Conservation (phyloP, 208 protist genomes). For the Balamuthia mandrillaris region DNA sequence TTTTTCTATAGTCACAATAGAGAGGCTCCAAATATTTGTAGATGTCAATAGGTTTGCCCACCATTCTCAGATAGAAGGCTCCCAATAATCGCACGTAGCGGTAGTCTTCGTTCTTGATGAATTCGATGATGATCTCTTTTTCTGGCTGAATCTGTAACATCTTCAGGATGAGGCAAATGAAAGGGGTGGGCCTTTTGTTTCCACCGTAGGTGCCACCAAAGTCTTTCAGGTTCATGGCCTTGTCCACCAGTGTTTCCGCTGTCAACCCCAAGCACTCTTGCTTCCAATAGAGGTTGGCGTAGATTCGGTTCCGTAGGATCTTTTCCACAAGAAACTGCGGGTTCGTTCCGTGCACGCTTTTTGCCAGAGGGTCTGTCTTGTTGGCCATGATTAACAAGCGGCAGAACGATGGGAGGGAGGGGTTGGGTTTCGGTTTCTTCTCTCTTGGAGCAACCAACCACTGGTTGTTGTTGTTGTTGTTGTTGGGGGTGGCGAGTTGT, state of each 20-base stretch:
- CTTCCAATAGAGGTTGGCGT: constrained; percentile 80
- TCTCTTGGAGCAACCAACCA: too few relatives aligned
- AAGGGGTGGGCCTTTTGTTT: constrained; percentile 75
- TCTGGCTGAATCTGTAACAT: constrained; percentile 81
- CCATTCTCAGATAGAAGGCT: constrained; percentile 80
- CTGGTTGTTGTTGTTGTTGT: too few relatives aligned
- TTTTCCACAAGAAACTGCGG: constrained; percentile 80
- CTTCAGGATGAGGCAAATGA: constrained; percentile 84
- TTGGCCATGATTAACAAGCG: too few relatives aligned
- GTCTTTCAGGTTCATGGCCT: constrained; percentile 60
- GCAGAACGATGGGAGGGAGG: too few relatives aligned
- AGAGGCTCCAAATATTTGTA: constrained; percentile 81
- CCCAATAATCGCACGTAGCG: constrained; percentile 79
- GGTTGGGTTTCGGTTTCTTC: too few relatives aligned
- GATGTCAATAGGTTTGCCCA: constrained; percentile 70
- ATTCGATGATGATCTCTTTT: constrained; percentile 80
- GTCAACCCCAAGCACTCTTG: constrained; percentile 22
- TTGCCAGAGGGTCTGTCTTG: constrained; percentile 59
- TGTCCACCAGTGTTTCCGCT: background rate
- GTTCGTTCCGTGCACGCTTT: constrained; percentile 74
- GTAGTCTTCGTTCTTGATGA: constrained; percentile 81
- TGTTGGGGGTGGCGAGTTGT: too few relatives aligned
- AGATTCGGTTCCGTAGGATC: constrained; percentile 79
- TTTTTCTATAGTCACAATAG: constrained; percentile 79
- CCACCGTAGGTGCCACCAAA: constrained; percentile 80